Evolutionary conservation across 768 basidiomycete genomes (phyloP).

Genomic region (Hypsizygus marmoreus): DNA sequence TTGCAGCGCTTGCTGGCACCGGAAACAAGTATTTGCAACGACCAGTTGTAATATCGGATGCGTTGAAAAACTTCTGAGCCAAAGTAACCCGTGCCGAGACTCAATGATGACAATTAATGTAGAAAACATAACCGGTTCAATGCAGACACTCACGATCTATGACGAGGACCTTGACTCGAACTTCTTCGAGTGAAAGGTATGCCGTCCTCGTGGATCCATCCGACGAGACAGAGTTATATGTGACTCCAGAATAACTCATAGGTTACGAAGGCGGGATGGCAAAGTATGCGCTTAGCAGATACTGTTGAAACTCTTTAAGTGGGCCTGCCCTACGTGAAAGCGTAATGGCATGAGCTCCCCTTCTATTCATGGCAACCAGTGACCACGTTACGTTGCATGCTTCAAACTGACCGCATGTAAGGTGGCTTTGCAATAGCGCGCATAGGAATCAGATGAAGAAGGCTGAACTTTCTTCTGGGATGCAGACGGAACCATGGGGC

Average conservation of each 20-base stretch:
- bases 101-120: conserved; percentile 16
- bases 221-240: conserved; percentile 10
- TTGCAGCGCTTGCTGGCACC: conserved; percentile 53
- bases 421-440: too few relatives aligned
- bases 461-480: too few relatives aligned
- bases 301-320: too few relatives aligned
- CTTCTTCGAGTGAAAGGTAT: conserved; percentile 43
- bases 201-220: background rate
- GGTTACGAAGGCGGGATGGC: too few relatives aligned
- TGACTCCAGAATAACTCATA: conserved; percentile 24
- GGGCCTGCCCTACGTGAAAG: too few relatives aligned
- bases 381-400: too few relatives aligned
- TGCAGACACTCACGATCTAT: conserved; percentile 42
- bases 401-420: too few relatives aligned
- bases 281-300: too few relatives aligned
- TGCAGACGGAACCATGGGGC: too few relatives aligned
- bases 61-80: conserved; percentile 42
- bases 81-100: conserved; percentile 48
- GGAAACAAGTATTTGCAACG: conserved; percentile 61
- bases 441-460: too few relatives aligned
- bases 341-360: too few relatives aligned
- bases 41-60: conserved; percentile 34
- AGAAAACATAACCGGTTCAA: background rate
- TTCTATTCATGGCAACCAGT: too few relatives aligned
- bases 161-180: conserved; percentile 40